Conservation (phyloP, 2,329 filamentous ascomycete species). For the Talaromyces atroroseus region DNA sequence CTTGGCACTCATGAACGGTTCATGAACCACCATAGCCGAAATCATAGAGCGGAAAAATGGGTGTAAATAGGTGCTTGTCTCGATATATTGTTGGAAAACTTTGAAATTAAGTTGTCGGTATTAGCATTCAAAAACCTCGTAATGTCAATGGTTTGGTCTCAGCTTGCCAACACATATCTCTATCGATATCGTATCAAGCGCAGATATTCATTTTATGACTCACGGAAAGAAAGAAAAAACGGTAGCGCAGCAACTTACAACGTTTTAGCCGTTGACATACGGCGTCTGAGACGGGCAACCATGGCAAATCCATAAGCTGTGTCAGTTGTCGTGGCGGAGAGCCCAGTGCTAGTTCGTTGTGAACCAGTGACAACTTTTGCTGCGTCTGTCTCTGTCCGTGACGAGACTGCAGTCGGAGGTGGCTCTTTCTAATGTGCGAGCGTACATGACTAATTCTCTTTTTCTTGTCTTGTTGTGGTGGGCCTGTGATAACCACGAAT, state of each 20-base stretch:
- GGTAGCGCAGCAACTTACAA: conserved; percentile 12
- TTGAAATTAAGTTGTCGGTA: neutral
- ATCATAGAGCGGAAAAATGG: conserved; percentile 17
- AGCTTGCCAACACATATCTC: neutral
- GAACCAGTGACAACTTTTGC: neutral
- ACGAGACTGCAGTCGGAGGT: conserved; percentile 3
- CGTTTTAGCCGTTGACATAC: conserved; percentile 13
- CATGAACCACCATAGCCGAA: conserved; percentile 12
- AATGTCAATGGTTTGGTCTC: neutral
- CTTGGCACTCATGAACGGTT: conserved; percentile 19
- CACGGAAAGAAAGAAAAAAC: no score
- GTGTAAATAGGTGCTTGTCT: conserved; percentile 14
- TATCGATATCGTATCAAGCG: neutral
- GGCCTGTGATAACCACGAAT: conserved; percentile 18
- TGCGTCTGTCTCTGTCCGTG: neutral
- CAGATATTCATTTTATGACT: neutral
- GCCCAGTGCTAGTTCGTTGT: neutral
- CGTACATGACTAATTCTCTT: conserved; percentile 18
- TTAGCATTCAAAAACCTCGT: neutral
- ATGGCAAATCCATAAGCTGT: conserved; percentile 11
- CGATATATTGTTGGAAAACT: conserved; percentile 19
- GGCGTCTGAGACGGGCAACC: conserved; percentile 14
- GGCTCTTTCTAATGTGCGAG: conserved; percentile 15
- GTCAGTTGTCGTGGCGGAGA: neutral
- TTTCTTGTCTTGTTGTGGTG: conserved; percentile 15